phyloP scores from a whole-genome alignment of 192 early-diverging fungal genomes.

The Globomyces pollinis-pini region DNA sequence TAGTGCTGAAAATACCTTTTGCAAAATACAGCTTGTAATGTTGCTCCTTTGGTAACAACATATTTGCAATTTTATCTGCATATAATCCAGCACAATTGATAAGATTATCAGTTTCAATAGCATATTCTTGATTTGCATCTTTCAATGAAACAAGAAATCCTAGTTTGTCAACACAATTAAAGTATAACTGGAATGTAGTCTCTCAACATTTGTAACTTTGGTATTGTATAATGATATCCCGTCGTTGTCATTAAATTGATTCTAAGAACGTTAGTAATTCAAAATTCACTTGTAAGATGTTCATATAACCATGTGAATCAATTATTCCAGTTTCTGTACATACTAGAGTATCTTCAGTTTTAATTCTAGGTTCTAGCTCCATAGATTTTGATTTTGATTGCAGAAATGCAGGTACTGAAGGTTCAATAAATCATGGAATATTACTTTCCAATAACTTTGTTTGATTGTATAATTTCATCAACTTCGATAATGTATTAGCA shows the following conservation, averaged over 20 bases:
- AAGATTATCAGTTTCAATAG: constrained; percentile 47
- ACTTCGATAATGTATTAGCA: constrained; percentile 31
- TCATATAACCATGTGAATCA: constrained; percentile 68
- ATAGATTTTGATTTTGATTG: constrained; percentile 1
- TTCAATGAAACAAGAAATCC: background rate
- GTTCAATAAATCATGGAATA: constrained; percentile 11
- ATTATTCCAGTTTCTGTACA: constrained; percentile 75
- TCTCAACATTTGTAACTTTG: background rate
- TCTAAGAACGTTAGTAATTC: constrained; percentile 49
- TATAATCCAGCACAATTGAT: constrained; percentile 75
- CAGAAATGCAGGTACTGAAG: too few relatives aligned
- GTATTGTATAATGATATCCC: background rate
- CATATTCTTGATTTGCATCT: background rate
- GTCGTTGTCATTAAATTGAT: constrained; percentile 26
- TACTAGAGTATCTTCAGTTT: constrained; percentile 46
- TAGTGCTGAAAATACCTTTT: too few relatives aligned
- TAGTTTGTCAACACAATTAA: too few relatives aligned
- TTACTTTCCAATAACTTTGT: constrained; percentile 46
- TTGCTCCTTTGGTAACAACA: constrained; percentile 15
- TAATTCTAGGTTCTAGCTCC: constrained; percentile 53
- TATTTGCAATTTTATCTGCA: constrained; percentile 53
- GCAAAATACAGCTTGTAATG: constrained; percentile 33
- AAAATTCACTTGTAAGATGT: constrained; percentile 38
- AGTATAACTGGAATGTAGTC: too few relatives aligned
- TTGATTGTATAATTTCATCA: constrained; percentile 28